Evolutionary conservation across 2,329 filamentous ascomycete species (phyloP), one percentile per base, ranked within the genome.

Genomic region (Aspergillus clavatus): DNA sequence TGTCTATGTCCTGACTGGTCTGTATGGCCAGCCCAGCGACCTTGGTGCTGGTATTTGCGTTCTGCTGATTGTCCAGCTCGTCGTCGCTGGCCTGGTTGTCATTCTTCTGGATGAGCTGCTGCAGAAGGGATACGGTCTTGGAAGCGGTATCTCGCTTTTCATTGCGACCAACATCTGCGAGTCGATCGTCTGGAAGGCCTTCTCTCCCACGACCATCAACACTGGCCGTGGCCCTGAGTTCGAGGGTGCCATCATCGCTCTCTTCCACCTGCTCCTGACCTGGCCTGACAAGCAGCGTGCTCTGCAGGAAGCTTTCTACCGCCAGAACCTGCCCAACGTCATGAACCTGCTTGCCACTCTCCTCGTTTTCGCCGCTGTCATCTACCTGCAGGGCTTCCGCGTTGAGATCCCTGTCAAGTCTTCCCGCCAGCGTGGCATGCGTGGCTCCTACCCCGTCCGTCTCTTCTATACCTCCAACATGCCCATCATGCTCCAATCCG

Each of bases 381-480:
- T 98, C 80, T 98, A 97, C 77, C 89, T 95, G 53, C 89, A 95
- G 77, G 91, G 93, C 57, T 97, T 98, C 89, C 93, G 93, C 59
- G 93, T 98, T 67, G 93, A 98, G 78, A 98, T 98, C 68, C 94
- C 94, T 53, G 93, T 98, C 81, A 98, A 98, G 84, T 96, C 90
- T 50, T 91, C 89, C 62, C 90, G 93, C 75, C 93, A 98, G 82
- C 90, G 93, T 80, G 93, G 93, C 73, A 93, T 95, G 70, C 91
- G 93, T 64, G 94, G 91, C 65, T 95, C 90, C 31, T 98, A 97
- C 82, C 93, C 93, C 63, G 83, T 98, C 71, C 91, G 94, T 66
- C 87, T 98, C 49, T 98, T 98, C 83, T 98, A 98, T 79, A 98
- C 93, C 68, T 96, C 90, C 71, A 98, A 98, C 86, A 98, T 98